Evolutionary conservation across 768 basidiomycete species (phyloP).

Genomic region (Leucogyrophana mollusca): DNA sequence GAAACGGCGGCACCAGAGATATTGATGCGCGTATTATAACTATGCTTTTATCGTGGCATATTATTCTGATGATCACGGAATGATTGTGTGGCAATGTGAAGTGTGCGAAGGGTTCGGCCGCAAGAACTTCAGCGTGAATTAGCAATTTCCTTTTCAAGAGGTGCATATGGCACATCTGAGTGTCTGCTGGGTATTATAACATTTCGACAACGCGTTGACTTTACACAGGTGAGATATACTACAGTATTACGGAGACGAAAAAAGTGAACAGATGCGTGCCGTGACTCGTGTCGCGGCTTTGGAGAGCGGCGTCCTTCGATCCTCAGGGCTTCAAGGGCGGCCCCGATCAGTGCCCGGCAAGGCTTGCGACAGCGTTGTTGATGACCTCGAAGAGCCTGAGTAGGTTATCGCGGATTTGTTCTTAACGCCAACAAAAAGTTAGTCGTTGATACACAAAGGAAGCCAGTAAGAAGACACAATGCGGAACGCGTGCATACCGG

Average conservation of each 20-base stretch:
- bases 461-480: neutral
- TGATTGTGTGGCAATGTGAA: constrained; percentile 6
- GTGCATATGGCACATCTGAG: too few relatives aligned
- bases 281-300: too few relatives aligned
- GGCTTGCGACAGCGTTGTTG: constrained; percentile 21
- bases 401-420: constrained; percentile 19
- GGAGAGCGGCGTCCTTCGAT: too few relatives aligned
- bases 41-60: constrained; percentile 7
- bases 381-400: constrained; percentile 25
- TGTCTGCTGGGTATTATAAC: too few relatives aligned
- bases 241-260: neutral
- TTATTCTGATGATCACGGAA: constrained; percentile 3
- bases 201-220: neutral
- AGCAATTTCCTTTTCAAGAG: constrained; percentile 24
- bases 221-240: neutral
- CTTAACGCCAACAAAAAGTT: constrained; percentile 17
- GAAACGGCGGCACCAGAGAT: too few relatives aligned
- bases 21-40: too few relatives aligned
- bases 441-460: constrained; percentile 11
- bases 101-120: neutral
- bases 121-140: constrained; percentile 5
- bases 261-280: too few relatives aligned
- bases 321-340: too few relatives aligned
- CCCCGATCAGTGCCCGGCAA: constrained; percentile 1
- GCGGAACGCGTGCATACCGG: constrained; percentile 22